A percentile compares a stretch with the other conserved stretches of the same genome.
Evolutionary conservation across 139 green algal species (phyloP).

Genomic region (Eudorina sp.): DNA sequence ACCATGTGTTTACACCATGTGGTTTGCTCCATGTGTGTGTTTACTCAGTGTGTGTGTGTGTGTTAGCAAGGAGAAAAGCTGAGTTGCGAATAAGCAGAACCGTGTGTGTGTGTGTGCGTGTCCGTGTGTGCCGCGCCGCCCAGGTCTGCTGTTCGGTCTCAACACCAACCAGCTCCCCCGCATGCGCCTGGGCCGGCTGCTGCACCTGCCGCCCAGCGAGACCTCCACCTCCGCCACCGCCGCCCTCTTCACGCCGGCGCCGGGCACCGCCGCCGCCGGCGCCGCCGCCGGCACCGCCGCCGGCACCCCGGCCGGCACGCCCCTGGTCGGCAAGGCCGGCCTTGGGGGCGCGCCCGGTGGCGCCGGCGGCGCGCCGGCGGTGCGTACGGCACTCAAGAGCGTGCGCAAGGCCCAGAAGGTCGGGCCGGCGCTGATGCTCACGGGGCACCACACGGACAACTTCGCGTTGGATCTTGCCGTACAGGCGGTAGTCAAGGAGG

Average conservation of each 20-base stretch:
- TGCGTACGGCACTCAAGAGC: constrained; percentile 14
- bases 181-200: background rate
- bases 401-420: background rate
- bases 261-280: background rate
- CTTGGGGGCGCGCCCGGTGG: background rate
- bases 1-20: too few relatives aligned
- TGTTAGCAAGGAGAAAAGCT: too few relatives aligned
- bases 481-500: constrained; percentile 42
- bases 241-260: background rate
- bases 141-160: constrained; percentile 16
- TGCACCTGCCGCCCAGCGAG: background rate
- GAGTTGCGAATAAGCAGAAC: too few relatives aligned
- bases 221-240: background rate
- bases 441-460: constrained; percentile 1
- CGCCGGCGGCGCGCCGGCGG: background rate
- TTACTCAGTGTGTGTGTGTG: too few relatives aligned
- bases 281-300: background rate
- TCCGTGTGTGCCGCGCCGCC: too few relatives aligned
- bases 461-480: background rate
- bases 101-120: too few relatives aligned
- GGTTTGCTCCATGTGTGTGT: too few relatives aligned
- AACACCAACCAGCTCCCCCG: background rate
- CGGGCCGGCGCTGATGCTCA: constrained; percentile 2
- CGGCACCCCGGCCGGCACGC: background rate
- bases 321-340: too few relatives aligned